phyloP scores from a whole-genome alignment of 495 filamentous ascomycete genomes.

The Trichocladium antarcticum region DNA sequence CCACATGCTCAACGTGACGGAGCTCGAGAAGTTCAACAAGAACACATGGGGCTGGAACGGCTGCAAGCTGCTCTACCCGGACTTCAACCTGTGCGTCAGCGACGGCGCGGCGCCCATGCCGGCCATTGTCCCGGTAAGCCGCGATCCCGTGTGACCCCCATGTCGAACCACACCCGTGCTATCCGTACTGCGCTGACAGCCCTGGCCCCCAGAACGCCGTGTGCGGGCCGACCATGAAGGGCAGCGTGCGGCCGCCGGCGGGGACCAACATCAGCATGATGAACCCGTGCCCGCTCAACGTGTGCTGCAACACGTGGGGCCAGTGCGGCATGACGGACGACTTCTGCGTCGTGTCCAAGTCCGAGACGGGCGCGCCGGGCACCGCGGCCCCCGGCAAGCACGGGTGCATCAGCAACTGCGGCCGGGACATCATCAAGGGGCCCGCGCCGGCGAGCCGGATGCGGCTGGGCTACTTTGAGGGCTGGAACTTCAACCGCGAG shows the following conservation, averaged over 20 bases:
- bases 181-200: no score
- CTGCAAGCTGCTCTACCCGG: constrained; percentile 22
- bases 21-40: constrained; percentile 29
- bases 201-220: no score
- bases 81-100: constrained; percentile 32
- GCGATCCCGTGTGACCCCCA: no score
- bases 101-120: constrained; percentile 32
- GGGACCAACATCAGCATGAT: constrained; percentile 13
- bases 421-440: constrained; percentile 21
- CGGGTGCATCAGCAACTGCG: constrained; percentile 41
- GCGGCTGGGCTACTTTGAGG: constrained; percentile 23
- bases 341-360: constrained; percentile 29
- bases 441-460: not conserved
- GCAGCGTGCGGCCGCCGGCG: constrained; percentile 8
- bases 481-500: constrained; percentile 18
- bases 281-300: constrained; percentile 30
- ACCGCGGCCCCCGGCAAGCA: constrained; percentile 24
- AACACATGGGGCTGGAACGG: constrained; percentile 36
- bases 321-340: constrained; percentile 37
- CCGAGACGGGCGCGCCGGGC: constrained; percentile 29
- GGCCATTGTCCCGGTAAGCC: constrained; percentile 3
- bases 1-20: no score
- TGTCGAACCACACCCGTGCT: no score
- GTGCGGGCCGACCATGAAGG: constrained; percentile 27
- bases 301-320: constrained; percentile 33